These are phyloP conservation scores for Euphrasia arctica DNA, from an alignment of 305 asterid species.

Conservation along the genomic window DNA sequence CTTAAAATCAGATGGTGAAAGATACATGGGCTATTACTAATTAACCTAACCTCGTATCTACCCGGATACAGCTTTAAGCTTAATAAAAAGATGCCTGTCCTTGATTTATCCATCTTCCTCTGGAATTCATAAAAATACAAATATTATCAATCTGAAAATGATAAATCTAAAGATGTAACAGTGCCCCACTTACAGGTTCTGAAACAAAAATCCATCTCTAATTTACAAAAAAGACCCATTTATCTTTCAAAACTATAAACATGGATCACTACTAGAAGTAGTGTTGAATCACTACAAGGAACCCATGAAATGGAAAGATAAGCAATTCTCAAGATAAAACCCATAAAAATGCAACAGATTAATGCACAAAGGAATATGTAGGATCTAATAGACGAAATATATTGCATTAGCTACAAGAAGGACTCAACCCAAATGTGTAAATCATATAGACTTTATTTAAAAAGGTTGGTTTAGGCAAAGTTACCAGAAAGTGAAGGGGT, in stretches of 20 bases:
- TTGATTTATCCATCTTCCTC: slow-evolving; percentile 81
- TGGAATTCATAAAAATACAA: slow-evolving; percentile 37
- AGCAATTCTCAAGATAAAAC: slow-evolving; percentile 7
- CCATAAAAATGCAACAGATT: slow-evolving; percentile 18
- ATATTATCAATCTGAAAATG: no score
- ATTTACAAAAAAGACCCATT: background rate
- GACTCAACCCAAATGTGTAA: background rate
- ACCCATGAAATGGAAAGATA: slow-evolving; percentile 13
- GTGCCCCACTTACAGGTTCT: no score
- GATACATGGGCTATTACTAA: background rate
- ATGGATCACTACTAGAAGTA: background rate
- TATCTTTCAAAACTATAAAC: background rate
- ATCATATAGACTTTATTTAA: slow-evolving; percentile 4
- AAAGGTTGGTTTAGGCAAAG: background rate
- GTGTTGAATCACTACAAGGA: slow-evolving; percentile 63
- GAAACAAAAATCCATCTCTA: background rate
- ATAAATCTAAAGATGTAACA: background rate
- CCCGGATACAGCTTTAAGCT: slow-evolving; percentile 79
- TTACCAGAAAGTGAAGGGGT: background rate
- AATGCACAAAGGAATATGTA: background rate
- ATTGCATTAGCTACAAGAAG: background rate
- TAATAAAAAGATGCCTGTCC: slow-evolving; percentile 55
- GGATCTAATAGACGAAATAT: background rate
- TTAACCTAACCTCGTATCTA: slow-evolving; percentile 65
- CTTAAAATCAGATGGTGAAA: slow-evolving; percentile 3